Conservation (phyloP, 345 rosid genomes). For the Lepidium didymum region DNA sequence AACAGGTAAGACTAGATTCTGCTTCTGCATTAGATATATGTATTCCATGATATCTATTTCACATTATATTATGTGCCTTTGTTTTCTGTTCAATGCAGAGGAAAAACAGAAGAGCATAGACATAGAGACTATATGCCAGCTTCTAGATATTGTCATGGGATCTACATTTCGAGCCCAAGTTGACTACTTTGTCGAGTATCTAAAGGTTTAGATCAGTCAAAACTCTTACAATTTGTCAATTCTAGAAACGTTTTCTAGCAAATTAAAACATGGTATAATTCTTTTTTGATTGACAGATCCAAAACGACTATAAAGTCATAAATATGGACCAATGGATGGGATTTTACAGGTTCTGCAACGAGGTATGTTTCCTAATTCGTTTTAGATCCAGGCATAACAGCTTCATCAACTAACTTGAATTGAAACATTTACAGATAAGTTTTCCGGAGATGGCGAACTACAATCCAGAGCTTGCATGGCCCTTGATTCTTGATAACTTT, state of each 20-base stretch:
- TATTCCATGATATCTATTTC: background rate
- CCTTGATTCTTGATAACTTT: constrained; percentile 92
- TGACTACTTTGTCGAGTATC: constrained; percentile 55
- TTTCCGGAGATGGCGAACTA: constrained; percentile 78
- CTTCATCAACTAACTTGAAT: background rate
- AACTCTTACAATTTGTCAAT: background rate
- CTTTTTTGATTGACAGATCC: constrained; percentile 40
- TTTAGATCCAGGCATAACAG: background rate
- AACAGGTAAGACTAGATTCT: constrained; percentile 47
- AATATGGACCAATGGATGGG: constrained; percentile 97
- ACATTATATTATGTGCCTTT: background rate
- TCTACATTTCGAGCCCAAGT: constrained; percentile 65
- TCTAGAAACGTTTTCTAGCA: background rate
- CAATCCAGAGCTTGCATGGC: constrained; percentile 96
- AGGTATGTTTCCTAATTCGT: constrained; percentile 45
- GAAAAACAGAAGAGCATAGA: constrained; percentile 88
- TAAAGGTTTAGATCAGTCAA: constrained; percentile 12
- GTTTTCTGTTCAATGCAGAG: constrained; percentile 44
- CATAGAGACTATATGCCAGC: constrained; percentile 80
- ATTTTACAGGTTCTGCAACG: constrained; percentile 76
- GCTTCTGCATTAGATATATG: background rate
- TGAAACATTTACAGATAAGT: constrained; percentile 56
- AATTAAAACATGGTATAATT: background rate
- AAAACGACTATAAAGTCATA: constrained; percentile 87
- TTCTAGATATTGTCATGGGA: constrained; percentile 75